Percentiles rank a stretch among this genome's conserved stretches.
Conservation (phyloP, 805 yeast genomes). For the Pichia occidentalis region DNA sequence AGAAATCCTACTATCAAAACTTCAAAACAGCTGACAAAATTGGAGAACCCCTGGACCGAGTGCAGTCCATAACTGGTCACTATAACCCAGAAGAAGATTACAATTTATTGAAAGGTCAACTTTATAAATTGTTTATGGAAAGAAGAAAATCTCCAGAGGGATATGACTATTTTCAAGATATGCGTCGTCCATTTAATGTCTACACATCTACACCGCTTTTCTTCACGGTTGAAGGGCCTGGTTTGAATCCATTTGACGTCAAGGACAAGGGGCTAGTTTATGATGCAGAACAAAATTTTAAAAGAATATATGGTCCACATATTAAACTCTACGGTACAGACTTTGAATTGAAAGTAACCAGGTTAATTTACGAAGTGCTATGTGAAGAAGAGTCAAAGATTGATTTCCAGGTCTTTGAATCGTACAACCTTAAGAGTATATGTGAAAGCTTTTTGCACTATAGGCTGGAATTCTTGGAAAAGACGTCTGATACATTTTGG, state of each 20-base stretch:
- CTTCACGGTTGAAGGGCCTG: conserved; percentile 47
- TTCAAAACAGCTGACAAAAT: conserved; percentile 32
- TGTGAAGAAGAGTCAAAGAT: conserved; percentile 21
- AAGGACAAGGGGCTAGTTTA: conserved; percentile 21
- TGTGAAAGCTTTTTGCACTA: conserved; percentile 25
- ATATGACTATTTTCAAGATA: conserved; percentile 25
- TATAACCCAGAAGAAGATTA: conserved; percentile 29
- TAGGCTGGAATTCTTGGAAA: conserved; percentile 20
- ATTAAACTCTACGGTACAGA: conserved; percentile 26
- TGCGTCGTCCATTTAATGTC: conserved; percentile 22
- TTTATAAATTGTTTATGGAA: conserved; percentile 17
- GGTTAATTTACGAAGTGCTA: conserved; percentile 26
- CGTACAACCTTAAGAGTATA: conserved; percentile 16
- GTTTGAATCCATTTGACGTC: conserved; percentile 43
- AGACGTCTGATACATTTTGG: conserved; percentile 16
- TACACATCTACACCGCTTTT: conserved; percentile 27
- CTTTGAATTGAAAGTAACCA: conserved; percentile 28
- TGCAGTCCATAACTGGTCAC: conserved; percentile 30
- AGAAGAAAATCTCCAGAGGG: conserved; percentile 19
- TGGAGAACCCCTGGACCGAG: conserved; percentile 25
- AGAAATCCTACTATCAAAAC: conserved; percentile 47
- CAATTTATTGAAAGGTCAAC: conserved; percentile 20
- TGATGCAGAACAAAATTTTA: conserved; percentile 23
- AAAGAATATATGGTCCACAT: conserved; percentile 29
- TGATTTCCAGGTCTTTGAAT: conserved; percentile 20